Percentiles rank a stretch among this genome's conserved stretches.
Conservation (phyloP, 108 stramenopile genomes). For the Fistulifera solaris region DNA sequence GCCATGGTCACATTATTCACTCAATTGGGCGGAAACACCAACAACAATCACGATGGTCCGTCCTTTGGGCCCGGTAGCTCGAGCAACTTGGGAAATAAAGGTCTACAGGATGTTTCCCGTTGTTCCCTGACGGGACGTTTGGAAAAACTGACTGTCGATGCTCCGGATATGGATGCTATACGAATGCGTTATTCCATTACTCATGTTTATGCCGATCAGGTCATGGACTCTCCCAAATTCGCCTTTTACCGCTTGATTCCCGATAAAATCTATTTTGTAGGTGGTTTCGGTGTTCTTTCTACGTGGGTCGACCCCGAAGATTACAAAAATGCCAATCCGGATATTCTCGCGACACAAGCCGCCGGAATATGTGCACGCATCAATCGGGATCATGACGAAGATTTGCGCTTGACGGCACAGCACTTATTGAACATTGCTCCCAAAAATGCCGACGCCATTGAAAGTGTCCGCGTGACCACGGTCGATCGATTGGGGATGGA, state of each 20-base stretch:
- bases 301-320: conserved; percentile 89
- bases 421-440: conserved; percentile 60
- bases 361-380: conserved; percentile 58
- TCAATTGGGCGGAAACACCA: conserved; percentile 42
- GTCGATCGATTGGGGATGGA: conserved; percentile 96
- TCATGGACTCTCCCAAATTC: conserved; percentile 91
- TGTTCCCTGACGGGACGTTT: conserved; percentile 86
- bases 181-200: conserved; percentile 86
- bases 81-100: conserved; percentile 13
- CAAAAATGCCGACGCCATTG: conserved; percentile 22
- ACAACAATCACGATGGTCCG: not conserved
- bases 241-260: conserved; percentile 85
- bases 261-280: conserved; percentile 88
- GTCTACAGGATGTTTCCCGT: conserved; percentile 76
- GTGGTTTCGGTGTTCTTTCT: conserved; percentile 91
- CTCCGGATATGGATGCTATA: conserved; percentile 73
- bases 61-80: conserved; percentile 3
- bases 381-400: conserved; percentile 58
- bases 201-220: conserved; percentile 93
- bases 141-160: conserved; percentile 53
- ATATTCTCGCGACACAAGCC: conserved; percentile 92
- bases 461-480: conserved; percentile 70
- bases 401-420: conserved; percentile 48
- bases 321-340: conserved; percentile 76
- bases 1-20: conserved; percentile 70